Base-by-base conservation (phyloP, 257 asterid species). In the Scutellaria minor region DNA sequence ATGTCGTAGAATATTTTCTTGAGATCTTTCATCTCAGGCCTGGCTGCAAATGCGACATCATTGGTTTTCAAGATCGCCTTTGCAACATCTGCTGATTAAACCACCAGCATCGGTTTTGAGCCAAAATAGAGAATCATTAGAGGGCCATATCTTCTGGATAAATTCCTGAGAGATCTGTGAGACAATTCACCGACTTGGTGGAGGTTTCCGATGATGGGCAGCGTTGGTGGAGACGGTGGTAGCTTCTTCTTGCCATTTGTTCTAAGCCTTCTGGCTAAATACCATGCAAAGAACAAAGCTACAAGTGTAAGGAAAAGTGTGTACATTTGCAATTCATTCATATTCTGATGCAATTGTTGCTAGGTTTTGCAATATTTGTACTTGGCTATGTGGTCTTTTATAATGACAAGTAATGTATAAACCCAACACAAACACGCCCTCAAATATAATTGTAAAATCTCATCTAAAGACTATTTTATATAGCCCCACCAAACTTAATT, bases 171-270 rank as follows among this genome's bases (percentile, higher is more conserved):
- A 2, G 80, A 73, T 1, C 75, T 45, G 72, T 78, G 82, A 0
- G 72, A 65, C n/a, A 71, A 12, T 1, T 39, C 24, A 45, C 79
- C 80, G 39, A 81, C 13, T 9, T 79, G 85, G 44, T 84, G 82
- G 20, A 81, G 81, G 78, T 81, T 83, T 53, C 85, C 85, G 15
- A 80, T 39, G 10, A 83, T 6, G 6, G 85, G 87, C 8, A 83
- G 79, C 14, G 42, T 54, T 9, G 81, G 77, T 0, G 87, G 84
- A 0, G 82, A 79, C 8, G 86, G 87, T 6, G 77, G 80, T 9
- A 12, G 18, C 31, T 47, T 57, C 71, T 9, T 66, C 61, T 18
- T 18, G 18, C 7, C n/a, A 2, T 9, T 4, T 3, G 35, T 15
- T n/a, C 1, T 41, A 12, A 66, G 66, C 27, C 18, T 50, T 10